phyloP scores from a whole-genome alignment of 2,329 filamentous ascomycete species.

The Trichoderma sp. region DNA sequence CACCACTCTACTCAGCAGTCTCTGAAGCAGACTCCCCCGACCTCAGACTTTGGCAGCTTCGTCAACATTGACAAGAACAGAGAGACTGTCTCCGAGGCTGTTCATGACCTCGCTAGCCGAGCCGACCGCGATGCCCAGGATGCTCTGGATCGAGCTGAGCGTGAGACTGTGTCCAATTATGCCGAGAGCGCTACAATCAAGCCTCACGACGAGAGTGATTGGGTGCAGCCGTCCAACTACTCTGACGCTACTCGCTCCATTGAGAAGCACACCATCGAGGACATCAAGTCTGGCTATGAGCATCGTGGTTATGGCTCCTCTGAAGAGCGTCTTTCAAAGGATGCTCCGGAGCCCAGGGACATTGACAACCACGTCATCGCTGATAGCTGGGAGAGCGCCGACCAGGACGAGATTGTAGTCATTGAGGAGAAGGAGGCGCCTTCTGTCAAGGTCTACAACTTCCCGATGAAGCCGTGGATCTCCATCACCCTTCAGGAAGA shows the following conservation, averaged over 20 bases:
- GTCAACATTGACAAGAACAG: constrained; percentile 53
- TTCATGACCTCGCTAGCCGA: constrained; percentile 60
- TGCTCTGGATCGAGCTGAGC: constrained; percentile 57
- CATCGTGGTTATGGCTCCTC: constrained; percentile 51
- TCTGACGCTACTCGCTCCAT: constrained; percentile 18
- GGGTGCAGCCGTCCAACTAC: constrained; percentile 22
- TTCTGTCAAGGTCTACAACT: constrained; percentile 82
- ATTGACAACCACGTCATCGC: constrained; percentile 61
- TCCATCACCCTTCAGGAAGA: constrained; percentile 72
- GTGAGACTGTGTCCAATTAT: constrained; percentile 47
- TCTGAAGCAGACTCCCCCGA: constrained; percentile 29
- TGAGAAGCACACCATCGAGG: constrained; percentile 22
- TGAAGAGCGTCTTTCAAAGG: constrained; percentile 43
- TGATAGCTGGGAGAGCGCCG: constrained; percentile 91
- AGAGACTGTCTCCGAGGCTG: constrained; percentile 69
- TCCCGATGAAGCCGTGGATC: constrained; percentile 95
- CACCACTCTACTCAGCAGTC: constrained; percentile 27
- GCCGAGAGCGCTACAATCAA: constrained; percentile 30
- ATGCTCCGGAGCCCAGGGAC: constrained; percentile 45
- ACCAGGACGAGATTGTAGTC: constrained; percentile 63
- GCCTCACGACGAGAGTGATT: constrained; percentile 45
- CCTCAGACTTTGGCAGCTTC: constrained; percentile 32
- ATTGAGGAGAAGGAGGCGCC: constrained; percentile 64
- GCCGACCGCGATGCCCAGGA: constrained; percentile 58
- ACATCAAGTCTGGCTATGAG: constrained; percentile 52